Percentiles rank a stretch among this genome's conserved stretches.
phyloP scores from a whole-genome alignment of 139 green algal species.

The Tetraselmis chui region DNA sequence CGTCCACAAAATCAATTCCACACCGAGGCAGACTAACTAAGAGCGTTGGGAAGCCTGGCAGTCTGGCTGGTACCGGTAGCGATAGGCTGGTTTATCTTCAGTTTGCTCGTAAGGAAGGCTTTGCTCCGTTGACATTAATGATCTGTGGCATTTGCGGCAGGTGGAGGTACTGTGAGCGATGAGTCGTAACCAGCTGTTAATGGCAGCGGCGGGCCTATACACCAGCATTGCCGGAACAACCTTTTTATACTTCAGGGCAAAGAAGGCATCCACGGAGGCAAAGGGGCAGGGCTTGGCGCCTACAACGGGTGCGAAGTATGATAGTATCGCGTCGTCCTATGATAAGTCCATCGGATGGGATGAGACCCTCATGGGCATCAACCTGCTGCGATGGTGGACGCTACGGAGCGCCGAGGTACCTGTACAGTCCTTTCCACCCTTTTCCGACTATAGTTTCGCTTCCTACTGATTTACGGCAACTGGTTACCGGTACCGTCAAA shows the following conservation, averaged over 20 bases:
- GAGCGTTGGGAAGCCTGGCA: too few relatives aligned
- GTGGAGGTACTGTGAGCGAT: too few relatives aligned
- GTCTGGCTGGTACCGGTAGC: too few relatives aligned
- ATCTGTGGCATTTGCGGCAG: too few relatives aligned
- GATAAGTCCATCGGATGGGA: slow-evolving; percentile 43
- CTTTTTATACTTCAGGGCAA: neutral
- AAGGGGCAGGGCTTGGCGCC: too few relatives aligned
- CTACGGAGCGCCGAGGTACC: slow-evolving; percentile 35
- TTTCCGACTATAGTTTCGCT: neutral
- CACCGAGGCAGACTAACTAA: too few relatives aligned
- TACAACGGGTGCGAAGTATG: neutral
- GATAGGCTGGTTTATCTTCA: too few relatives aligned
- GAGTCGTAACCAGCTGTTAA: too few relatives aligned
- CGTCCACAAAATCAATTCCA: too few relatives aligned
- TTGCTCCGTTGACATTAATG: too few relatives aligned
- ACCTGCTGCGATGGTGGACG: slow-evolving; percentile 41
- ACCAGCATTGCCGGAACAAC: neutral
- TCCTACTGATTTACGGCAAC: neutral
- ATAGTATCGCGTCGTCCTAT: slow-evolving; percentile 21
- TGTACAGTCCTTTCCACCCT: neutral
- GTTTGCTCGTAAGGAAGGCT: too few relatives aligned
- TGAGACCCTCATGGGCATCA: slow-evolving; percentile 49
- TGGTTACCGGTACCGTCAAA: neutral
- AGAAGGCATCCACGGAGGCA: neutral
- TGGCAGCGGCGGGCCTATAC: neutral